phyloP scores from a whole-genome alignment of 768 basidiomycete genomes.

The Hypsizygus marmoreus region DNA sequence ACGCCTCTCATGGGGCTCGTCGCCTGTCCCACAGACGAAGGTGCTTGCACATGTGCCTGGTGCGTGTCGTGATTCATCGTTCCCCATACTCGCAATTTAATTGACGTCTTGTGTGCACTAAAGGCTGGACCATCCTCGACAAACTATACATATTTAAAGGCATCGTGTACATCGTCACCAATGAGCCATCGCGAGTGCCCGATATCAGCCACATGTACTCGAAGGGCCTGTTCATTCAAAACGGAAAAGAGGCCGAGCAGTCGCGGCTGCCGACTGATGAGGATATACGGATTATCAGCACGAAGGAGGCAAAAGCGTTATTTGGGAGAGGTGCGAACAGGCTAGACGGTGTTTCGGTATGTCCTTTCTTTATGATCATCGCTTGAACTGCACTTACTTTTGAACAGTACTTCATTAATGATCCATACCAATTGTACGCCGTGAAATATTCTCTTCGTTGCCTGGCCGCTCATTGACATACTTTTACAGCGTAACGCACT shows the following conservation, averaged over 20 bases:
- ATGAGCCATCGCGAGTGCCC: constrained; percentile 68
- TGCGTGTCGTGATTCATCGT: too few species aligned
- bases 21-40: constrained; percentile 55
- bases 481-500: constrained; percentile 73
- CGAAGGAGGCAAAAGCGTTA: constrained; percentile 61
- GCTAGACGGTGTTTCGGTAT: constrained; percentile 77
- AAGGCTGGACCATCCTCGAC: constrained; percentile 94
- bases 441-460: not conserved
- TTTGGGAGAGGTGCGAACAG: constrained; percentile 75
- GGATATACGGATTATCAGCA: constrained; percentile 76
- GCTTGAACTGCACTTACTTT: constrained; percentile 4
- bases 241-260: constrained; percentile 54
- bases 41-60: constrained; percentile 79
- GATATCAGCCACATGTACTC: constrained; percentile 70
- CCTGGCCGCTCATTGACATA: not conserved
- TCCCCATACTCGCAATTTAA: constrained; percentile 3
- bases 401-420: constrained; percentile 79
- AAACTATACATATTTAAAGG: constrained; percentile 81
- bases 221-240: constrained; percentile 59
- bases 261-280: constrained; percentile 73
- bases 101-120: constrained; percentile 4
- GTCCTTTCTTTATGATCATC: constrained; percentile 9
- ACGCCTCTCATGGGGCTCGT: constrained; percentile 40
- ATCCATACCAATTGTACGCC: constrained; percentile 83
- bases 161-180: constrained; percentile 79